Evolutionary conservation across 2,329 filamentous ascomycete species (phyloP), one percentile per base, ranked within the genome.

Genomic region (Didymella lethalis): DNA sequence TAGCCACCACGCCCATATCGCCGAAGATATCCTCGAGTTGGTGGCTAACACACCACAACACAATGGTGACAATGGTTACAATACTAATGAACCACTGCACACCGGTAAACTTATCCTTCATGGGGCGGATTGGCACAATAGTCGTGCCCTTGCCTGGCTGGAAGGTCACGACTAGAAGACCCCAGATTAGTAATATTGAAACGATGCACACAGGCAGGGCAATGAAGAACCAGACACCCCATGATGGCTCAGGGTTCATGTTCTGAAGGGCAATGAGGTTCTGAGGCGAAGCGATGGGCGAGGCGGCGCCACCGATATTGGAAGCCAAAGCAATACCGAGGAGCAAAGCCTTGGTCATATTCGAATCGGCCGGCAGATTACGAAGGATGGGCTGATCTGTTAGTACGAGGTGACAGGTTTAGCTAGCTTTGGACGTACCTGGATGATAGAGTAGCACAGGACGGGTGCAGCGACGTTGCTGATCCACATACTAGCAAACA

Each of bases 401-500:
- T 53, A 73, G 68, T 23, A 16, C 34, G 10, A 3, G 4, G 26
- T 2, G 12, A 2, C 14, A 2, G 0, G 28, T 5, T 7, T 12
- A 11, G 2, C 18, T 0, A n/a, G 18, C 4, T 14, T 10, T 44
- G 4, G 12, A 43, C 83, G 68, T 78, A 91, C 90, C 84, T 97
- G 93, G 60, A 99, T 96, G 71, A 99, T 97, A 20, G 93, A 96
- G 78, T 96, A 98, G 82, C 95, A 99, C 36, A 99, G 85, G 10
- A 99, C 95, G 0, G 95, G 95, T 1, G 96, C 94, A 1, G 95
- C 95, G 28, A 99, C 96, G 68, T 99, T 99, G 79, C 93, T 97
- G 72, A 99, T 98, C 84, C 96, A 92, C 95, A 99, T 99, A 69
- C 93, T 97, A 8, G 96, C 90, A 76, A 99, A 96, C 72, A 95